Evolutionary conservation across 495 filamentous ascomycete species (phyloP).

Genomic region (Halenospora varia): DNA sequence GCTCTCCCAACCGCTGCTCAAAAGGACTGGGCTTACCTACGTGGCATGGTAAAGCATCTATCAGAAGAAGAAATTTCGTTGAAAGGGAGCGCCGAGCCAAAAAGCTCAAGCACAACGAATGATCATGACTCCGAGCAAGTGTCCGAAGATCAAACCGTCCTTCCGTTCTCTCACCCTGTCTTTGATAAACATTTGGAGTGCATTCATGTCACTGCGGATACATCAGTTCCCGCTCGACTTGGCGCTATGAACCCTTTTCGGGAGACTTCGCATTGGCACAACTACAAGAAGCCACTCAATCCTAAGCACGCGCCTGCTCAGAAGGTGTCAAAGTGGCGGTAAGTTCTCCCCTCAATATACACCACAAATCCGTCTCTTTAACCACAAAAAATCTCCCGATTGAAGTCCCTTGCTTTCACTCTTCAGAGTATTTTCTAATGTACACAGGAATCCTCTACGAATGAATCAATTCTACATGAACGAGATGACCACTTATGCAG

Average conservation of each 20-base stretch:
- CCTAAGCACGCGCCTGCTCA: slow-evolving; percentile 27
- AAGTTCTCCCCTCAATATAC: slow-evolving; percentile 6
- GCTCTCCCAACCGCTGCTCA: slow-evolving; percentile 23
- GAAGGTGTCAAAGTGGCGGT: slow-evolving; percentile 26
- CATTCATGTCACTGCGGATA: slow-evolving; percentile 41
- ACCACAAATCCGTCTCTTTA: too few species aligned
- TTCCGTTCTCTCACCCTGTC: slow-evolving; percentile 56
- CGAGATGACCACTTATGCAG: slow-evolving; percentile 64
- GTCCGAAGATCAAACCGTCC: slow-evolving; percentile 31
- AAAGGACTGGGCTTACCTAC: slow-evolving; percentile 15
- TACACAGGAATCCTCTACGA: slow-evolving; percentile 20
- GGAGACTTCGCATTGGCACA: slow-evolving; percentile 66
- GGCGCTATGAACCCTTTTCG: slow-evolving; percentile 40
- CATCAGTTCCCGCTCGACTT: slow-evolving; percentile 17
- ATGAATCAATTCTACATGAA: slow-evolving; percentile 51
- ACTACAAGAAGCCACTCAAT: slow-evolving; percentile 46
- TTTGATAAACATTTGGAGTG: slow-evolving; percentile 55
- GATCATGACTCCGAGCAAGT: slow-evolving; percentile 2
- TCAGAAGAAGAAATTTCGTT: slow-evolving; percentile 13
- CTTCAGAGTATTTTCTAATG: background rate
- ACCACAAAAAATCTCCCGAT: too few species aligned
- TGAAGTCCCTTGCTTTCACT: too few species aligned
- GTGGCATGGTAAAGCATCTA: slow-evolving; percentile 9
- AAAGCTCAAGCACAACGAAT: slow-evolving; percentile 3
- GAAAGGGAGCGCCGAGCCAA: slow-evolving; percentile 10